These are phyloP conservation scores for Naganishia sp. DNA, from an alignment of 1,284 basidiomycete species.

Conservation along the genomic window DNA sequence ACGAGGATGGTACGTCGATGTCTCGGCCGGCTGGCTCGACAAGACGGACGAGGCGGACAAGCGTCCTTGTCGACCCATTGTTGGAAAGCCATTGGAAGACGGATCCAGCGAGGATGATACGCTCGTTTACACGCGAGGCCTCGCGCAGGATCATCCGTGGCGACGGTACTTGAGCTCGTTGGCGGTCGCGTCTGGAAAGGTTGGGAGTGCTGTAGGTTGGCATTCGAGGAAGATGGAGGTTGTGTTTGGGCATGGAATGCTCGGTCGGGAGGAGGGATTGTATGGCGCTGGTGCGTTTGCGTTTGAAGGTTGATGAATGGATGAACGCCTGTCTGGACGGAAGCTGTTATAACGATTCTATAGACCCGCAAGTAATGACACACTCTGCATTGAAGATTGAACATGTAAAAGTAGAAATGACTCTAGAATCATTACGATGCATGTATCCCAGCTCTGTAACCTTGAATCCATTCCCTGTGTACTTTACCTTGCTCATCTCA, in stretches of 20 bases:
- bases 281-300: conserved; percentile 93
- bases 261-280: conserved; percentile 86
- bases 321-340: neutral
- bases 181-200: conserved; percentile 82
- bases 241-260: conserved; percentile 81
- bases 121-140: conserved; percentile 59
- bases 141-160: conserved; percentile 66
- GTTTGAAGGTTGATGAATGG: conserved; percentile 83
- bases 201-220: conserved; percentile 88
- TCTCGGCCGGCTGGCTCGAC: conserved; percentile 73
- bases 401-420: neutral
- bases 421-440: neutral
- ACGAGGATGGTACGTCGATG: conserved; percentile 92
- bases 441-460: neutral
- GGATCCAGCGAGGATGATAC: conserved; percentile 17
- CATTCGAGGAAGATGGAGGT: conserved; percentile 98
- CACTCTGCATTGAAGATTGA: too few species aligned
- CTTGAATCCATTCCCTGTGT: neutral
- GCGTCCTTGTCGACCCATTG: conserved; percentile 24
- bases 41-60: conserved; percentile 37
- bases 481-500: too few species aligned
- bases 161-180: conserved; percentile 68
- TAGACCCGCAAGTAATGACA: conserved; percentile 1
- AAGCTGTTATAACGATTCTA: conserved; percentile 14
- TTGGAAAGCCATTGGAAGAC: conserved; percentile 25